Base-by-base conservation (phyloP, 2,329 filamentous ascomycete species). In the Fusarium equiseti region DNA sequence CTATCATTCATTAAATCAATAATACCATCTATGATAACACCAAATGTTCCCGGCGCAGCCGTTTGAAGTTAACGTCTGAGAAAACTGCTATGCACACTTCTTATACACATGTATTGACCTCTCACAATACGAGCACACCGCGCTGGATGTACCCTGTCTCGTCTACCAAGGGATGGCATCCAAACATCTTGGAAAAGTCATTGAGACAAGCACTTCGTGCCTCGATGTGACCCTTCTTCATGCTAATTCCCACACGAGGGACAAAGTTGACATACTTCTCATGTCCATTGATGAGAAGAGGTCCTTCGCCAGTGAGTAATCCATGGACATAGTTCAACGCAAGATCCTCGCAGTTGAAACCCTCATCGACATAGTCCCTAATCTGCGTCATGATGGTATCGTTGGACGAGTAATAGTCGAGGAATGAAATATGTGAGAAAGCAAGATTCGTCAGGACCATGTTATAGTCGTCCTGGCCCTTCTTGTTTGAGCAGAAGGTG, bases 321-420 rank as follows among this genome's bases (percentile, higher is more conserved):
- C 78, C 77, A 9, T 76, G 73, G 29, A 81, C 69, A 40, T 77
- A 82, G 71, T 82, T 82, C 54, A 82, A 62, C 22, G 79, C 81
- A 63, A 82, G 77, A 53, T 82, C 80, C 64, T 82, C 81, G 75
- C 81, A 82, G 70, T 82, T 82, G 73, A 80, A 78, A 45, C 77
- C 71, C 20, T 78, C 65, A 26, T 82, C 81, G 16, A 82, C 80
- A 58, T 81, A 80, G 2, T 77, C 69, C 5, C 81, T 78, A 24
- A 82, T 75, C 53, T 73, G 73, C 6, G 67, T 73, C 64, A 77
- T 74, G 43, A 71, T 55, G 3, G 72, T 73, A n/a, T 79, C 77
- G n/a, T 77, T 74, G 5, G 80, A 79, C 2, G 75, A 81, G 71
- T 82, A 82, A 57, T 78, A 81, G 54, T 81, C 81, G 50, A 82